Conservation (phyloP, 768 basidiomycete genomes). For the Leccinum obscurum region DNA sequence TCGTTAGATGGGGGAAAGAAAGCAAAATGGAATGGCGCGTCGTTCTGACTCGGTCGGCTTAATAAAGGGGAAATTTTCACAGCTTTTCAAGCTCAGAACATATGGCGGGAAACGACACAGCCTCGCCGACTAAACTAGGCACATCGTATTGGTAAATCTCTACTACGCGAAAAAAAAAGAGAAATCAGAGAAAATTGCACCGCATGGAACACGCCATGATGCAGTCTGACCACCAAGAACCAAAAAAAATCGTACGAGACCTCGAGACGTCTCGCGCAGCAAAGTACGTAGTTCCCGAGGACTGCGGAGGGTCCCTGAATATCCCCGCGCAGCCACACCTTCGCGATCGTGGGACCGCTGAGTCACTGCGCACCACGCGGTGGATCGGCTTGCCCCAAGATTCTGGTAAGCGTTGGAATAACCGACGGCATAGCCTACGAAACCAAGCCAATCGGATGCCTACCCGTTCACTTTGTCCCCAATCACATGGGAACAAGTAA, state of each 20-base stretch:
- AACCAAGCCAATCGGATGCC: constrained; percentile 11
- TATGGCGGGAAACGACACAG: constrained; percentile 24
- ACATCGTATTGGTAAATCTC: background rate
- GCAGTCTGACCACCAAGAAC: background rate
- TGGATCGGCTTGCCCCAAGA: background rate
- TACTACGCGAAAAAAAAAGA: background rate
- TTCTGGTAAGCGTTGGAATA: constrained; percentile 1
- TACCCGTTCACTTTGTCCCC: background rate
- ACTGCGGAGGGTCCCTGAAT: constrained; percentile 15
- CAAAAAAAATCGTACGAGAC: background rate
- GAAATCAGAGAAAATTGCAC: background rate
- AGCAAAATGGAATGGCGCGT: constrained; percentile 7
- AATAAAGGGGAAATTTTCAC: constrained; percentile 31
- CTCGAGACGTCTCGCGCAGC: background rate
- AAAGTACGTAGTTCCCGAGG: constrained; percentile 11
- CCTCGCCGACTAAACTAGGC: constrained; percentile 15
- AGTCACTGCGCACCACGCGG: constrained; percentile 4
- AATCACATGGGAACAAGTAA: background rate
- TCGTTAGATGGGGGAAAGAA: constrained; percentile 19
- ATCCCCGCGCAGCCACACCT: constrained; percentile 5
- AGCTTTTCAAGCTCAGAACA: constrained; percentile 40
- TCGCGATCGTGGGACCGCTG: constrained; percentile 2
- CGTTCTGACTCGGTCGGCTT: constrained; percentile 32
- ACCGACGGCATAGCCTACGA: constrained; percentile 16
- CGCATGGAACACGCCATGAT: background rate